A percentile compares a stretch with the other conserved stretches of the same genome.
These are phyloP conservation scores for Russula lepida DNA, from an alignment of 768 basidiomycete species.

Conservation along the genomic window DNA sequence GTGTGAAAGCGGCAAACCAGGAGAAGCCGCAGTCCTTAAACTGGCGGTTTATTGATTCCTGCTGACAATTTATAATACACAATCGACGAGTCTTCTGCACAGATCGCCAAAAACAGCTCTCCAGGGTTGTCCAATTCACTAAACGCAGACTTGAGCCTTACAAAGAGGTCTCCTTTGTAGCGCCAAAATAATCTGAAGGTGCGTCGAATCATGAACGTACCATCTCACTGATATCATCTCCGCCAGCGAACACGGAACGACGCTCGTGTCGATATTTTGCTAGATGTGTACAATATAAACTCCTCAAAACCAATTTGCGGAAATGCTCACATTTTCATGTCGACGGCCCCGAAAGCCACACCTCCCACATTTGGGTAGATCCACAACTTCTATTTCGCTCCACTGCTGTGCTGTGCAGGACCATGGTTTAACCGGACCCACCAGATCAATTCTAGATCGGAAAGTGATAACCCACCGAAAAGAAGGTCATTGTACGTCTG, in stretches of 20 bases:
- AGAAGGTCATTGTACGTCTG: slow-evolving; percentile 21
- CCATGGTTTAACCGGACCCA: not conserved
- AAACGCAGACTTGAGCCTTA: slow-evolving; percentile 11
- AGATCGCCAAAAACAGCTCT: slow-evolving; percentile 16
- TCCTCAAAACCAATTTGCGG: not conserved
- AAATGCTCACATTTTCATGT: slow-evolving; percentile 8
- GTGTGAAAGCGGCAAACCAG: not conserved
- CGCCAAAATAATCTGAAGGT: too few relatives aligned
- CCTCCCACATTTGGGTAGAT: slow-evolving; percentile 16
- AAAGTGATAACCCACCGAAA: not conserved
- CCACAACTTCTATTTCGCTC: slow-evolving; percentile 13
- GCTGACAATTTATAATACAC: slow-evolving; percentile 18
- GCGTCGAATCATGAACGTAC: slow-evolving; percentile 5
- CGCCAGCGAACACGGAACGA: slow-evolving; percentile 8
- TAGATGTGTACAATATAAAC: not conserved
- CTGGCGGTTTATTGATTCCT: slow-evolving; percentile 13
- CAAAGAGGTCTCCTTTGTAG: not conserved
- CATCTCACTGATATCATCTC: slow-evolving; percentile 14
- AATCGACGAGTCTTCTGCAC: slow-evolving; percentile 16
- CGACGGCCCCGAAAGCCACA: slow-evolving; percentile 15
- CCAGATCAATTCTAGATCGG: not conserved
- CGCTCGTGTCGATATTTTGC: not conserved
- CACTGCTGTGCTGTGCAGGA: slow-evolving; percentile 13
- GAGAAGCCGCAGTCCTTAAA: not conserved
- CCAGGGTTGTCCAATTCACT: not conserved